These are phyloP conservation scores for Flaveria bidentis DNA, from an alignment of 129 eudicot genomes.

Conservation along the genomic window DNA sequence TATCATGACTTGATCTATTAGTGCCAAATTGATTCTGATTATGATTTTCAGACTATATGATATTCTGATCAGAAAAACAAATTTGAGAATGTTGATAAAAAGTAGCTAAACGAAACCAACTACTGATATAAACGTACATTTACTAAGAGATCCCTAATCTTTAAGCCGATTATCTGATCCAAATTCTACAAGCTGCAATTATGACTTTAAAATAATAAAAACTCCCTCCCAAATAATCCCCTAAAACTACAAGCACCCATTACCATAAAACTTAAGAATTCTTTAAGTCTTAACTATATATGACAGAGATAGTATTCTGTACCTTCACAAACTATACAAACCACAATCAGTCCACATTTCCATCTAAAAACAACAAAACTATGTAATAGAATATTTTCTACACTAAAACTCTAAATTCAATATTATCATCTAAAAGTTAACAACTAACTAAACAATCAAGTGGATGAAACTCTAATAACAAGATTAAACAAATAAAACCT, in stretches of 20 bases:
- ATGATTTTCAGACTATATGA: background rate
- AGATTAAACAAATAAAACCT: background rate
- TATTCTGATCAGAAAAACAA: too few species aligned
- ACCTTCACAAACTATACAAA: background rate
- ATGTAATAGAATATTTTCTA: background rate
- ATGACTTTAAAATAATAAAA: background rate
- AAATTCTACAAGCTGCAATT: slow-evolving; percentile 1
- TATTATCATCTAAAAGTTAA: background rate
- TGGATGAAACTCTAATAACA: background rate
- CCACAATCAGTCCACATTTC: background rate
- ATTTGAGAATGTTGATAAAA: too few species aligned
- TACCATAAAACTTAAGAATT: background rate
- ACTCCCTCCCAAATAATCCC: background rate
- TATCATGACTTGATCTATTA: background rate
- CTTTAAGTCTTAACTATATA: background rate
- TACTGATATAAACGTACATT: background rate
- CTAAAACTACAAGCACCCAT: background rate
- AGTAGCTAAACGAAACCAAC: background rate
- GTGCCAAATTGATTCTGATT: background rate
- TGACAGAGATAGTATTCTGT: background rate
- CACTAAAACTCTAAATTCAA: background rate
- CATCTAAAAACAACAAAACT: background rate
- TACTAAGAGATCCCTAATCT: background rate
- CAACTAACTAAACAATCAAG: background rate
- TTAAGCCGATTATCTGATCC: background rate